These are phyloP conservation scores for Podospora anserina DNA, from an alignment of 495 filamentous ascomycete genomes.

Conservation along the genomic window DNA sequence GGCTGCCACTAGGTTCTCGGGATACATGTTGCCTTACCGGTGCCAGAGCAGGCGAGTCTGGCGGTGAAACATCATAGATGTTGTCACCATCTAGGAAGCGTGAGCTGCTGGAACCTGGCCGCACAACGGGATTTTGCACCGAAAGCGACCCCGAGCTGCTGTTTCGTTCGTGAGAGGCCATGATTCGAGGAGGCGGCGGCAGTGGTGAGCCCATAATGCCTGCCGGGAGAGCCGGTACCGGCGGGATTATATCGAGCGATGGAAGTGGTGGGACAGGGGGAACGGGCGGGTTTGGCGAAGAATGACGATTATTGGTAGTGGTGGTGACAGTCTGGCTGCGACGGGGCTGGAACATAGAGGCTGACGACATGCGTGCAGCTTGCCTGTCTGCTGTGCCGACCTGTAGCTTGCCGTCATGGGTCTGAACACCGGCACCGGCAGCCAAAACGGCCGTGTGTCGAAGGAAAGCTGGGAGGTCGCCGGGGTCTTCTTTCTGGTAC, in stretches of 20 bases:
- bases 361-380: slow-evolving; percentile 12
- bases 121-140: background rate
- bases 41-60: slow-evolving; percentile 39
- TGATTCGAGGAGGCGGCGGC: slow-evolving; percentile 14
- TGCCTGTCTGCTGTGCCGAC: slow-evolving; percentile 1
- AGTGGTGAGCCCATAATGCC: slow-evolving; percentile 1
- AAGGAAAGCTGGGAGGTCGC: slow-evolving; percentile 48
- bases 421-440: slow-evolving; percentile 18
- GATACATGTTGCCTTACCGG: slow-evolving; percentile 16
- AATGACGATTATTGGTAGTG: slow-evolving; percentile 12
- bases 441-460: slow-evolving; percentile 38
- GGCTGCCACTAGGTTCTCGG: slow-evolving; percentile 21
- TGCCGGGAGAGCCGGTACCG: slow-evolving; percentile 22
- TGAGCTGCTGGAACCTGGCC: slow-evolving; percentile 27
- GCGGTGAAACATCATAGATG: slow-evolving; percentile 56
- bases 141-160: slow-evolving; percentile 19
- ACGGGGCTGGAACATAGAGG: slow-evolving; percentile 20
- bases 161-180: slow-evolving; percentile 18
- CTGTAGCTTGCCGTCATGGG: background rate
- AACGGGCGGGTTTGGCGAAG: slow-evolving; percentile 20
- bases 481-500: slow-evolving; percentile 68
- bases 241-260: slow-evolving; percentile 19
- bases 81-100: slow-evolving; percentile 38
- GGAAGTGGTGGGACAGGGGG: slow-evolving; percentile 29
- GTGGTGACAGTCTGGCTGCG: slow-evolving; percentile 20